These are phyloP conservation scores for Vitis riparia DNA, from an alignment of 164 flowering plant genomes.

Conservation along the genomic window DNA sequence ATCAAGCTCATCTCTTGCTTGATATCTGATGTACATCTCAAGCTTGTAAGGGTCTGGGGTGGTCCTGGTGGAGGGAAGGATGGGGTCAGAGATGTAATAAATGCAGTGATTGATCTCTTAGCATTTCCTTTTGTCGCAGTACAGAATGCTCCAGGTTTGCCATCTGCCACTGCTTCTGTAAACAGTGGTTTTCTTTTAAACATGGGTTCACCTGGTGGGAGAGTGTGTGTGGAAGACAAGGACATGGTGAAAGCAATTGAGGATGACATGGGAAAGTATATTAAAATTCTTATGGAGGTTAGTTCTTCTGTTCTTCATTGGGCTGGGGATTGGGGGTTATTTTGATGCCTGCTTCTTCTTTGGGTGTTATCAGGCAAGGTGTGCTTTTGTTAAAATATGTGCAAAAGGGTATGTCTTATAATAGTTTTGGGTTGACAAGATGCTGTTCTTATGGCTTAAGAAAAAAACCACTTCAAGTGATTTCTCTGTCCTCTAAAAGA, in stretches of 20 bases:
- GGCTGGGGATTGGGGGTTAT: neutral
- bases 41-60: conserved; percentile 69
- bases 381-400: too few relatives aligned
- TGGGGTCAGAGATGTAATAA: conserved; percentile 69
- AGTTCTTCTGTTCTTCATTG: conserved; percentile 7
- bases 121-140: conserved; percentile 96
- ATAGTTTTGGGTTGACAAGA: too few relatives aligned
- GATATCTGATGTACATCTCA: conserved; percentile 72
- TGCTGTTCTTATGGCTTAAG: too few relatives aligned
- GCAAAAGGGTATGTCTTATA: too few relatives aligned
- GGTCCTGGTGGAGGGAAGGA: conserved; percentile 94
- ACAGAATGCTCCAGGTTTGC: conserved; percentile 69
- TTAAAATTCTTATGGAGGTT: conserved; percentile 80
- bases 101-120: conserved; percentile 76
- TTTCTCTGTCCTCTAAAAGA: too few relatives aligned
- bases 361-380: neutral
- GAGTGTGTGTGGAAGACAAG: conserved; percentile 65
- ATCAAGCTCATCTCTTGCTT: conserved; percentile 57
- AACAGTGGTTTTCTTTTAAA: conserved; percentile 87
- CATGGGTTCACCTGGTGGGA: conserved; percentile 75
- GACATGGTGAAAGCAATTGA: conserved; percentile 72
- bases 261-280: conserved; percentile 71
- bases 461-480: too few relatives aligned
- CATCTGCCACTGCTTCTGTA: conserved; percentile 85
- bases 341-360: neutral